These are phyloP conservation scores for Auricularia sp. DNA, from an alignment of 768 basidiomycete genomes.

Conservation along the genomic window DNA sequence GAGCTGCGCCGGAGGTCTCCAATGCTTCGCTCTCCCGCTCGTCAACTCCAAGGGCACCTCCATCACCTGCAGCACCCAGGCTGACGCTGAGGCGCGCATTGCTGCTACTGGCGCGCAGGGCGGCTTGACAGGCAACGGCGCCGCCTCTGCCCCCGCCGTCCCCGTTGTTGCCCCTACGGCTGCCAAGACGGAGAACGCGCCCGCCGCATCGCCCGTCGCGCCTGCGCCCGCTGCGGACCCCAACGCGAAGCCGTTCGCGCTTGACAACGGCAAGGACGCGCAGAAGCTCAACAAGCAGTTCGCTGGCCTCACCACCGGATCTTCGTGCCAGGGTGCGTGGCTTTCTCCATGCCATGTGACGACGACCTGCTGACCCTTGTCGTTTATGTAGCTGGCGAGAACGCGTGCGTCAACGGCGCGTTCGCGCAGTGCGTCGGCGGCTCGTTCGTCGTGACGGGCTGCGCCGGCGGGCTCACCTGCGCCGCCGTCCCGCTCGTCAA, in stretches of 20 bases:
- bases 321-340: slow-evolving; percentile 17
- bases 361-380: too few species aligned
- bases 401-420: slow-evolving; percentile 41
- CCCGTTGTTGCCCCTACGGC: background rate
- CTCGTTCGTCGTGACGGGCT: slow-evolving; percentile 21
- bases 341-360: too few species aligned
- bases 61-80: slow-evolving; percentile 40
- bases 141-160: background rate
- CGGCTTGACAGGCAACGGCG: slow-evolving; percentile 25
- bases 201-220: background rate
- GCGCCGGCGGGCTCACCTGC: slow-evolving; percentile 26
- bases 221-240: background rate
- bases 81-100: slow-evolving; percentile 40
- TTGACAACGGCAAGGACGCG: slow-evolving; percentile 40
- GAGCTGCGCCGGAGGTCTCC: slow-evolving; percentile 23
- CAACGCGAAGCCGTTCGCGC: slow-evolving; percentile 18
- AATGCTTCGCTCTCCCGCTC: slow-evolving; percentile 33
- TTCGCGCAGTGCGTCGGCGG: slow-evolving; percentile 45
- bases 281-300: slow-evolving; percentile 31
- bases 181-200: background rate
- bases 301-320: slow-evolving; percentile 12
- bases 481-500: slow-evolving; percentile 43
- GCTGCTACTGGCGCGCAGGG: slow-evolving; percentile 34
- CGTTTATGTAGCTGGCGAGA: slow-evolving; percentile 19
- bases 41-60: slow-evolving; percentile 30